A percentile compares a stretch with the other conserved stretches of the same genome.
Evolutionary conservation across 371 early-diverging fungal genomes (phyloP).

Genomic region (Ordospora pajunii): DNA sequence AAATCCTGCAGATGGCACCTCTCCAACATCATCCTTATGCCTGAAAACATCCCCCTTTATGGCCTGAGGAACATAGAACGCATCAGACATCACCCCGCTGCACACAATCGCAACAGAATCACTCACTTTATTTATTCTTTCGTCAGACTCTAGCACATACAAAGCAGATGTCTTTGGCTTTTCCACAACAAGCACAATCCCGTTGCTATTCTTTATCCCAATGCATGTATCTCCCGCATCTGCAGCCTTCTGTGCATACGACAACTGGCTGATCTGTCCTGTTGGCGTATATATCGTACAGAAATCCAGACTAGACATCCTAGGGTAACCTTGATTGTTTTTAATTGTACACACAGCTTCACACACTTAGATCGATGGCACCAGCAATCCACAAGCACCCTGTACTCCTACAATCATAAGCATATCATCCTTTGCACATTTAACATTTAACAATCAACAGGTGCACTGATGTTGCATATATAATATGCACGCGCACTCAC

Average conservation of each 20-base stretch:
- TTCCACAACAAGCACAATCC: slow-evolving; percentile 89
- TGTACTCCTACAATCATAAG: too few relatives aligned
- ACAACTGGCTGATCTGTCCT: slow-evolving; percentile 95
- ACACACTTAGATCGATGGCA: too few relatives aligned
- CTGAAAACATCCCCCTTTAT: slow-evolving; percentile 20
- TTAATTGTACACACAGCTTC: not conserved
- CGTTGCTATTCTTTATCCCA: slow-evolving; percentile 91
- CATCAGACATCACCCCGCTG: slow-evolving; percentile 83
- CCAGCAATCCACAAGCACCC: too few relatives aligned
- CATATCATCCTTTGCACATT: too few relatives aligned
- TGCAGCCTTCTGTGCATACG: slow-evolving; percentile 90
- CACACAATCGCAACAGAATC: slow-evolving; percentile 86
- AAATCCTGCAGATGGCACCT: slow-evolving; percentile 14
- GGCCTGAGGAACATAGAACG: not conserved
- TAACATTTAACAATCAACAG: too few relatives aligned
- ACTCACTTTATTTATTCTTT: slow-evolving; percentile 76
- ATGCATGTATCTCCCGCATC: slow-evolving; percentile 83
- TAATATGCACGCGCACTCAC: too few relatives aligned
- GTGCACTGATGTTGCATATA: too few relatives aligned
- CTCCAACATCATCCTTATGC: slow-evolving; percentile 8
- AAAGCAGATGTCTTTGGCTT: slow-evolving; percentile 82
- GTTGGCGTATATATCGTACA: slow-evolving; percentile 97
- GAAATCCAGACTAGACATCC: slow-evolving; percentile 63
- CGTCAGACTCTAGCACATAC: slow-evolving; percentile 74
- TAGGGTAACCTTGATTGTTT: not conserved